Evolutionary conservation across 495 filamentous ascomycete species (phyloP), one percentile per base, ranked within the genome.

Genomic region (Collariella sp.): DNA sequence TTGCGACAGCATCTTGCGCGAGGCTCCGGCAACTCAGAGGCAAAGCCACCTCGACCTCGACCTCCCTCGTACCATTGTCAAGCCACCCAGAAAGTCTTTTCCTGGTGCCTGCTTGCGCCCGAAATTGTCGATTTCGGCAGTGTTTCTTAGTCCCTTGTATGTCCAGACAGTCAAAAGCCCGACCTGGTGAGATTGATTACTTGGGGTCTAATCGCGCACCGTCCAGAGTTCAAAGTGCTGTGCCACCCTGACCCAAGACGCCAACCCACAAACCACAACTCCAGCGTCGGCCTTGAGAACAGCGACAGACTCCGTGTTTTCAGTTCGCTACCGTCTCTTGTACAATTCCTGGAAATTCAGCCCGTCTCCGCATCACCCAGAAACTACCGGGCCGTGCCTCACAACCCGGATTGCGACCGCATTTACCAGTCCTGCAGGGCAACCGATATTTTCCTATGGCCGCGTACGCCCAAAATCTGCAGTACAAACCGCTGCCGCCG

Each of bases 401-500:
- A 6, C 35, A 20, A 16, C 18, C 39, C 7, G 5, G 3, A 31
- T 34, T 16, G 44, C 23, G 12, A 26, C 33, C 40, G 40, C 40
- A 11, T 20, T 43, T 16, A 16, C 12, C 20, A 43, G 18, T 15
- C 51, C 4, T 7, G 15, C 31, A 2, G n/a, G n/a, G 4, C 15
- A 10, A 2, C 60, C 46, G 39, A 60, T 61, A 63, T 50, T 39
- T 34, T 50, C 56, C 55, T 15, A 73, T 71, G 70, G 70, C 68
- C 36, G 62, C 68, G 53, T 64, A 74, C 67, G 60, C 60, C 12
- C 65, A 67, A 22, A 65, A 66, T 54, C 52, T 56, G 40, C 56
- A 62, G 46, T 46, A 43, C 50, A 54, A 58, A 41, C 51, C 52
- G 20, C 54, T 63, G 34, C 62, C 58, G 26, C 56, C 54, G 22